A percentile compares a stretch with the other conserved stretches of the same genome.
phyloP scores from a whole-genome alignment of 2,329 filamentous ascomycete species.

The Trichoderma simmonsii region DNA sequence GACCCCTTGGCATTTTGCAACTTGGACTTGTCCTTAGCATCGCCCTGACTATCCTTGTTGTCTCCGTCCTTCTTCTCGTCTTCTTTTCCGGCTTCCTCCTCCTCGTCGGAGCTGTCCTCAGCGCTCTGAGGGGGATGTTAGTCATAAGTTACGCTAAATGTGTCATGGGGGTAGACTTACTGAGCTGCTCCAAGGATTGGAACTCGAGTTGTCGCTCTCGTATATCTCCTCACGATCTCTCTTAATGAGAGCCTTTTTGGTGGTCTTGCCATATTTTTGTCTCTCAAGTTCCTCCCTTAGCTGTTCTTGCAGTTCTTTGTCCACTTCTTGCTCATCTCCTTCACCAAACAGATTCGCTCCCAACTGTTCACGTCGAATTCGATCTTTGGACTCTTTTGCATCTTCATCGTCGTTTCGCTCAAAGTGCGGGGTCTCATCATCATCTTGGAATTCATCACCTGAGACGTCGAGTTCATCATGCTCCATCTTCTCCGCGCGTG shows the following conservation, averaged over 20 bases:
- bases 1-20: conserved; percentile 63
- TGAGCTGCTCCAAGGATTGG: conserved; percentile 41
- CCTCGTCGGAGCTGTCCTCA: conserved; percentile 40
- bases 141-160: not conserved
- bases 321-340: conserved; percentile 66
- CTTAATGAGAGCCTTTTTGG: conserved; percentile 78
- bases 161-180: conserved; percentile 25
- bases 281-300: conserved; percentile 65
- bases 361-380: conserved; percentile 78
- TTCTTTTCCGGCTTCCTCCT: conserved; percentile 37
- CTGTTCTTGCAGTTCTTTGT: conserved; percentile 69
- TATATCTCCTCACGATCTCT: conserved; percentile 86
- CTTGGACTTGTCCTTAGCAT: conserved; percentile 54
- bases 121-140: conserved; percentile 42
- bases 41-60: conserved; percentile 54
- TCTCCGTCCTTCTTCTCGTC: conserved; percentile 53
- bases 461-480: conserved; percentile 68
- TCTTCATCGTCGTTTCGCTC: conserved; percentile 82
- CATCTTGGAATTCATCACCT: conserved; percentile 78
- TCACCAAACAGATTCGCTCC: conserved; percentile 79
- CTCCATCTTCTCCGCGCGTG: conserved; percentile 62
- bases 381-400: conserved; percentile 65
- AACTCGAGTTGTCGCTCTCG: conserved; percentile 61
- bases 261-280: conserved; percentile 69
- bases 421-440: conserved; percentile 74